phyloP scores from a whole-genome alignment of 2,329 filamentous ascomycete species.

The Aureobasidium sp. region DNA sequence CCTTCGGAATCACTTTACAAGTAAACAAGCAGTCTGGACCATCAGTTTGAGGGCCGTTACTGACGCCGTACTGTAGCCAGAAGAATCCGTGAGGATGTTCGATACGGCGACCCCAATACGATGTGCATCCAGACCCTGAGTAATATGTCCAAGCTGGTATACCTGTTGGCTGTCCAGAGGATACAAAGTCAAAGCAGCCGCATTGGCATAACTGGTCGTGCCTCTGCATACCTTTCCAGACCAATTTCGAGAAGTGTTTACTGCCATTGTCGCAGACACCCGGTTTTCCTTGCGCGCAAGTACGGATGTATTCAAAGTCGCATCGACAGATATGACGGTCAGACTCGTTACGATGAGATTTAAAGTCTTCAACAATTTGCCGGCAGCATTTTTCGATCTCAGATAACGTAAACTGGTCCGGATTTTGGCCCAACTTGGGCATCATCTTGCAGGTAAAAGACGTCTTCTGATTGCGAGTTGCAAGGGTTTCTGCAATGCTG shows the following conservation, averaged over 20 bases:
- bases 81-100: neutral
- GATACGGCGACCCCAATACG: neutral
- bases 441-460: neutral
- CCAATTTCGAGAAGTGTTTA: neutral
- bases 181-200: neutral
- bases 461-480: neutral
- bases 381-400: neutral
- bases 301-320: neutral
- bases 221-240: neutral
- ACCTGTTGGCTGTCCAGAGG: neutral
- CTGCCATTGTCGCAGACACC: neutral
- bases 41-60: neutral
- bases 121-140: neutral
- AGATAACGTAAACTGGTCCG: neutral
- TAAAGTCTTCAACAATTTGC: neutral
- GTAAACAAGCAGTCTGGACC: neutral
- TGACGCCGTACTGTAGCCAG: neutral
- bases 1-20: neutral
- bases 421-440: neutral
- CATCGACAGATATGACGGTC: neutral
- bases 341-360: neutral
- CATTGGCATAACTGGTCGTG: neutral
- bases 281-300: neutral
- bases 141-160: neutral
- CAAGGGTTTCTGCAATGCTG: neutral